Conservation (phyloP, 2,329 filamentous ascomycete genomes). For the Dactylonectria macrodidyma region DNA sequence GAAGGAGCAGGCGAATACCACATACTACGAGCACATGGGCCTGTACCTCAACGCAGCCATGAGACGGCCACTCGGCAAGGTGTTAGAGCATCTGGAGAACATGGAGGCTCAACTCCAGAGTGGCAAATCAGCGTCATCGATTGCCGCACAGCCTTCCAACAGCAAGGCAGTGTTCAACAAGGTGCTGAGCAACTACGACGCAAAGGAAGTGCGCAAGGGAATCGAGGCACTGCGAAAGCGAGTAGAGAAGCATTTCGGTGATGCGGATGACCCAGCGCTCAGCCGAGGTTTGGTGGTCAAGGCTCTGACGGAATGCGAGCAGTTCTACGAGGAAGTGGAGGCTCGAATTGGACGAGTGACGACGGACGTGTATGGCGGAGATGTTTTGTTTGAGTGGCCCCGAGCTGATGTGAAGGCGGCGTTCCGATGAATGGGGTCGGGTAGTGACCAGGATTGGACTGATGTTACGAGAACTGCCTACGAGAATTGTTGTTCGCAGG, state of each 20-base stretch:
- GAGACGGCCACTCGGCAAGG: slow-evolving; percentile 88
- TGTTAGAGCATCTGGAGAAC: slow-evolving; percentile 92
- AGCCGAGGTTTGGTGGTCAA: slow-evolving; percentile 71
- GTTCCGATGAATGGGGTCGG: slow-evolving; percentile 57
- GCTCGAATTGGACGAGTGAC: slow-evolving; percentile 72
- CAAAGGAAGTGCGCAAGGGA: slow-evolving; percentile 89
- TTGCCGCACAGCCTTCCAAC: slow-evolving; percentile 87
- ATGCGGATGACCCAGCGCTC: slow-evolving; percentile 81
- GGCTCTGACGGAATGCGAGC: slow-evolving; percentile 73
- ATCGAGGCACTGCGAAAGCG: slow-evolving; percentile 90
- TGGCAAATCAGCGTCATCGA: slow-evolving; percentile 72
- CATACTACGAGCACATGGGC: slow-evolving; percentile 88
- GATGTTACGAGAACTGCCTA: background rate
- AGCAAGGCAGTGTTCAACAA: slow-evolving; percentile 89
- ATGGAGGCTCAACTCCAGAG: slow-evolving; percentile 80
- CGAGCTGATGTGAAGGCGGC: slow-evolving; percentile 73
- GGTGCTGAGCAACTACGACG: slow-evolving; percentile 83
- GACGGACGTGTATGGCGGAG: slow-evolving; percentile 75
- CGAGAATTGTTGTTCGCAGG: background rate
- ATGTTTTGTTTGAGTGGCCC: slow-evolving; percentile 78
- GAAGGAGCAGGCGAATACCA: slow-evolving; percentile 82
- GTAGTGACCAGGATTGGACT: slow-evolving; percentile 3
- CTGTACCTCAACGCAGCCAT: slow-evolving; percentile 92
- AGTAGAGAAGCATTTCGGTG: slow-evolving; percentile 97
- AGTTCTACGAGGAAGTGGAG: slow-evolving; percentile 74